These are phyloP conservation scores for Leishmania turanica DNA, from an alignment of 208 protist genomes.

Conservation along the genomic window DNA sequence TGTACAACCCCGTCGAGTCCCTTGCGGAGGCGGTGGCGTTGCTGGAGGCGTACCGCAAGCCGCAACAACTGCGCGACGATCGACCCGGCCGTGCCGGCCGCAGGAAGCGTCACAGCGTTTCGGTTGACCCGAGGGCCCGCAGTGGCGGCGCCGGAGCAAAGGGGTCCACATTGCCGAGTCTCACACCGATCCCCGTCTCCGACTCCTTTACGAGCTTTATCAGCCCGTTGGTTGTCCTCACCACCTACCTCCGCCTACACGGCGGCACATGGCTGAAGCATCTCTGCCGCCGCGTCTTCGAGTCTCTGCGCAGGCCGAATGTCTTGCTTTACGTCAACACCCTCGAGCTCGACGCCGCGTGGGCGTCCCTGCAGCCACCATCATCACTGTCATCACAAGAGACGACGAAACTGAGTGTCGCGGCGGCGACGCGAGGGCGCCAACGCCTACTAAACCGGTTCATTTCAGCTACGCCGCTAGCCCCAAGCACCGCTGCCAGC, in stretches of 20 bases:
- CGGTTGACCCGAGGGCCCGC: background rate
- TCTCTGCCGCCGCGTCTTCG: constrained; percentile 73
- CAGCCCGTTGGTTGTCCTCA: constrained; percentile 71
- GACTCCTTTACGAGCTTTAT: constrained; percentile 49
- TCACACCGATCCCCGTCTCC: constrained; percentile 2
- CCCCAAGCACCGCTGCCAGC: background rate
- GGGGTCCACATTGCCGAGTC: constrained; percentile 4
- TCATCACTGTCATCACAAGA: constrained; percentile 4
- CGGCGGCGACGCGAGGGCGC: background rate
- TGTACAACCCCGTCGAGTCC: constrained; percentile 14
- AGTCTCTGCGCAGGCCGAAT: constrained; percentile 75
- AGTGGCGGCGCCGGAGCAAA: background rate
- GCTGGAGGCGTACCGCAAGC: constrained; percentile 31
- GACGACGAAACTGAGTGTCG: background rate
- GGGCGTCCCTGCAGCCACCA: constrained; percentile 17
- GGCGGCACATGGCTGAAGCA: constrained; percentile 82
- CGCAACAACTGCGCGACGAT: constrained; percentile 9
- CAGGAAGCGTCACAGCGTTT: background rate
- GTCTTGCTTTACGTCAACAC: constrained; percentile 89
- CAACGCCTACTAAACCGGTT: background rate
- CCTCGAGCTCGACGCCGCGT: constrained; percentile 55
- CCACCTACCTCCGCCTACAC: constrained; percentile 85
- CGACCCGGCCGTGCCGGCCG: background rate
- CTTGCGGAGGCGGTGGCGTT: constrained; percentile 26
- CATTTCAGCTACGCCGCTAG: background rate